Percentiles rank a stretch among this genome's conserved stretches.
phyloP scores from a whole-genome alignment of 768 basidiomycete species.

The Crassisporium funariophilum region DNA sequence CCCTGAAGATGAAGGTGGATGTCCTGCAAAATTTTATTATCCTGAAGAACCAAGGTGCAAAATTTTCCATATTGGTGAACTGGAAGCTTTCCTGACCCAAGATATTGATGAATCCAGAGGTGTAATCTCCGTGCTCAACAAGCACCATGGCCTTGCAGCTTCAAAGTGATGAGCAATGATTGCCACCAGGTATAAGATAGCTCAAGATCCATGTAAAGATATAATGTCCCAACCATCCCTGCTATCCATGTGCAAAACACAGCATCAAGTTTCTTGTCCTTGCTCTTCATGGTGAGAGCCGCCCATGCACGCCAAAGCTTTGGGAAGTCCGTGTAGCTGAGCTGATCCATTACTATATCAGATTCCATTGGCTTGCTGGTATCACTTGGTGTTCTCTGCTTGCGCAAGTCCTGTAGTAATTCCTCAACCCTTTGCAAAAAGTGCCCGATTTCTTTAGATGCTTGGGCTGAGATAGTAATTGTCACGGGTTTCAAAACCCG shows the following conservation, averaged over 20 bases:
- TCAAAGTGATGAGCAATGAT: neutral
- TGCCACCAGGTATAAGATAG: neutral
- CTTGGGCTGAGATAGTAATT: neutral
- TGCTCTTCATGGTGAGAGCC: neutral
- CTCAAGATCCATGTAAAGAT: neutral
- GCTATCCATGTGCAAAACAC: neutral
- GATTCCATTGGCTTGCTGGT: neutral
- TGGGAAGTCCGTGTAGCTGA: neutral
- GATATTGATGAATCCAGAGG: neutral
- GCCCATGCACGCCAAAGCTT: neutral
- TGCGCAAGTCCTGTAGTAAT: neutral
- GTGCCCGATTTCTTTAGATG: too few relatives aligned
- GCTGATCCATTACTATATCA: neutral
- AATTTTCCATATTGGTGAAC: neutral
- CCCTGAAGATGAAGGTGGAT: neutral
- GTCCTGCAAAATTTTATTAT: neutral
- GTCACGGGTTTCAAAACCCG: neutral
- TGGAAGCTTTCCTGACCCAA: neutral
- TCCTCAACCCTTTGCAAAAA: neutral
- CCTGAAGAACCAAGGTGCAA: neutral
- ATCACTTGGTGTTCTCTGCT: neutral
- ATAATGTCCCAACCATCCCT: neutral
- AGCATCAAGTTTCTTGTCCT: neutral
- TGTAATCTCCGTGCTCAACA: neutral
- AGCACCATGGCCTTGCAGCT: neutral